Percentiles rank a stretch among this genome's conserved stretches.
phyloP scores from a whole-genome alignment of 1,284 basidiomycete species.

The Trichosporon coremiiforme region DNA sequence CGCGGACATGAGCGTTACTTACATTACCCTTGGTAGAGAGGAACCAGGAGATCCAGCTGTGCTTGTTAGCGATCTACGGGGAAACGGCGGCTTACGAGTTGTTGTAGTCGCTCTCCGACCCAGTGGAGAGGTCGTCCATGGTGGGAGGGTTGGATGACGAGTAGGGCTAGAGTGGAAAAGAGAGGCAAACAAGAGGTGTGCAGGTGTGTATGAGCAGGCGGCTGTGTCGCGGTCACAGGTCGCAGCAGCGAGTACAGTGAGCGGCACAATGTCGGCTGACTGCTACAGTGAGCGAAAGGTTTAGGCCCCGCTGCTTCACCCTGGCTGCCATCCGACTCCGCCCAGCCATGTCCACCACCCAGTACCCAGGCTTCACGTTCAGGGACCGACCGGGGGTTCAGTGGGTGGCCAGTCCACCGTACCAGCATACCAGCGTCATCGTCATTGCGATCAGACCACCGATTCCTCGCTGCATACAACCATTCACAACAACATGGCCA shows the following conservation, averaged over 20 bases:
- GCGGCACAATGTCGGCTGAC: background rate
- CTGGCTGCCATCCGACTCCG: background rate
- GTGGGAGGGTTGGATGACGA: slow-evolving; percentile 15
- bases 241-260: background rate
- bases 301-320: slow-evolving; percentile 7
- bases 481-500: slow-evolving; percentile 9
- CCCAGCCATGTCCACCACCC: background rate
- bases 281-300: background rate
- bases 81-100: slow-evolving; percentile 46
- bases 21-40: slow-evolving; percentile 70
- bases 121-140: slow-evolving; percentile 57
- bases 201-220: background rate
- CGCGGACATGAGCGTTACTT: slow-evolving; percentile 20
- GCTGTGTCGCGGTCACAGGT: background rate
- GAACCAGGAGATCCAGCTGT: slow-evolving; percentile 98
- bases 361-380: background rate
- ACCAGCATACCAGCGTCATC: slow-evolving; percentile 12
- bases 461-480: background rate
- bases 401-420: background rate
- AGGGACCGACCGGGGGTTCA: background rate
- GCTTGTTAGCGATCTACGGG: slow-evolving; percentile 20
- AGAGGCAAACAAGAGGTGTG: background rate
- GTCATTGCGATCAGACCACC: slow-evolving; percentile 3
- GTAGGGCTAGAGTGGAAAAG: background rate
- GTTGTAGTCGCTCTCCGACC: slow-evolving; percentile 57